Conservation (phyloP, 148 eudicot genomes). For the Camellia granthamiana region DNA sequence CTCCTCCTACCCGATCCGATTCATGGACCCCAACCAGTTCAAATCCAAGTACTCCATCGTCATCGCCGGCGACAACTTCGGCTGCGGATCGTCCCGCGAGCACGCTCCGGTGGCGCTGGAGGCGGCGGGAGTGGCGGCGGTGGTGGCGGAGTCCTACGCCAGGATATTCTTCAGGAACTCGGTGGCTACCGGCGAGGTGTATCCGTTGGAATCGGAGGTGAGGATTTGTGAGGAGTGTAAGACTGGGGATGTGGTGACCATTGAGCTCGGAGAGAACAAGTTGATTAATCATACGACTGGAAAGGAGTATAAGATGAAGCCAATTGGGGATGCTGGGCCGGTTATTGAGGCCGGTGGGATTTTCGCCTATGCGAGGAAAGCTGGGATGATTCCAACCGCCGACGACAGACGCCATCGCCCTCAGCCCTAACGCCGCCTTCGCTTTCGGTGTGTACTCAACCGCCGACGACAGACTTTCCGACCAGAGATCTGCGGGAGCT, state of each 20-base stretch:
- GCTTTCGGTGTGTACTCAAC: too few relatives aligned
- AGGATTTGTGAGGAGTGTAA: slow-evolving; percentile 74
- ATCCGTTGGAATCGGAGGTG: slow-evolving; percentile 71
- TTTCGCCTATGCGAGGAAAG: slow-evolving; percentile 76
- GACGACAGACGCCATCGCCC: too few relatives aligned
- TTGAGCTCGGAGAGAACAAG: slow-evolving; percentile 60
- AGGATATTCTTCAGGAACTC: slow-evolving; percentile 89
- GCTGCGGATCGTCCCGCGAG: slow-evolving; percentile 89
- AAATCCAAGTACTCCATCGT: slow-evolving; percentile 60
- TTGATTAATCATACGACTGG: slow-evolving; percentile 94
- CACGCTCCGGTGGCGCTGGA: slow-evolving; percentile 93
- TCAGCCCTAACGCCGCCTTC: too few relatives aligned
- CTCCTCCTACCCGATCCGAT: slow-evolving; percentile 45
- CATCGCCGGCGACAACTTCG: slow-evolving; percentile 73
- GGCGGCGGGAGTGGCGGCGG: slow-evolving; percentile 68
- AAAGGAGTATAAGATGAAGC: slow-evolving; percentile 73
- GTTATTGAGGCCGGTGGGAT: slow-evolving; percentile 96
- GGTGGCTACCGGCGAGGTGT: slow-evolving; percentile 76
- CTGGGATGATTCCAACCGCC: slow-evolving; percentile 95
- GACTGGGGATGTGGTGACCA: slow-evolving; percentile 83
- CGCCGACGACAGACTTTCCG: too few relatives aligned
- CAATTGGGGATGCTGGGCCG: slow-evolving; percentile 95
- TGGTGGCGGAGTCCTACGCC: slow-evolving; percentile 92
- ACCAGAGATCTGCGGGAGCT: too few relatives aligned
- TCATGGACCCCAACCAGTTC: slow-evolving; percentile 43